Evolutionary conservation across 306 rosid species (phyloP).

Genomic region (Dalbergia oliveri): DNA sequence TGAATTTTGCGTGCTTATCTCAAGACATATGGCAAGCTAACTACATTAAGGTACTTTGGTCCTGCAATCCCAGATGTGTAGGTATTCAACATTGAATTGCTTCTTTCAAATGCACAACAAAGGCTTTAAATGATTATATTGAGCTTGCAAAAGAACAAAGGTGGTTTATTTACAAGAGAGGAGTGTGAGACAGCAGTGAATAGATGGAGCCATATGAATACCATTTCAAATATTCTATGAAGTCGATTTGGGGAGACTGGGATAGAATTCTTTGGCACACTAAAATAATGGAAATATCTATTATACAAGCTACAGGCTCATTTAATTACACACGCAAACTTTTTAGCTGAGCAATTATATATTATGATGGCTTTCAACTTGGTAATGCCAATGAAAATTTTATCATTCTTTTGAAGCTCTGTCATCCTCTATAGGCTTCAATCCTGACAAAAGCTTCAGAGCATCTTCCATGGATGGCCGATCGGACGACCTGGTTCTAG

Average conservation of each 20-base stretch:
- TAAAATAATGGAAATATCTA: constrained; percentile 39
- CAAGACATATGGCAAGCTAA: not conserved
- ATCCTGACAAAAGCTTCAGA: constrained; percentile 72
- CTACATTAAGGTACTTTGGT: too few relatives aligned
- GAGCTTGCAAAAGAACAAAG: not conserved
- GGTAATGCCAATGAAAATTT: constrained; percentile 46
- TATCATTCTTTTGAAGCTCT: constrained; percentile 47
- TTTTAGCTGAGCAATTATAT: constrained; percentile 50
- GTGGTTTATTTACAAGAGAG: not conserved
- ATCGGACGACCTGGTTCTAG: constrained; percentile 64
- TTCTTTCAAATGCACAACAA: not conserved
- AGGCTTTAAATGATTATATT: not conserved
- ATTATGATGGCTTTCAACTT: constrained; percentile 15
- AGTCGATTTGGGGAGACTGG: not conserved
- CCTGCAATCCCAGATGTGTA: not conserved
- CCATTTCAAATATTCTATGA: constrained; percentile 15
- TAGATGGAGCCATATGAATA: constrained; percentile 30
- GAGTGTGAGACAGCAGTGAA: not conserved
- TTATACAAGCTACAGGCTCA: constrained; percentile 49
- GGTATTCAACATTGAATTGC: not conserved
- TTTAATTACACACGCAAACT: constrained; percentile 56
- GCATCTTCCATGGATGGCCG: constrained; percentile 82
- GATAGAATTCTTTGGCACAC: constrained; percentile 45
- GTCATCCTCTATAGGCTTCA: constrained; percentile 50
- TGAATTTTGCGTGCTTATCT: not conserved